Evolutionary conservation across 768 basidiomycete genomes (phyloP).

Genomic region (Arthromyces matolae): DNA sequence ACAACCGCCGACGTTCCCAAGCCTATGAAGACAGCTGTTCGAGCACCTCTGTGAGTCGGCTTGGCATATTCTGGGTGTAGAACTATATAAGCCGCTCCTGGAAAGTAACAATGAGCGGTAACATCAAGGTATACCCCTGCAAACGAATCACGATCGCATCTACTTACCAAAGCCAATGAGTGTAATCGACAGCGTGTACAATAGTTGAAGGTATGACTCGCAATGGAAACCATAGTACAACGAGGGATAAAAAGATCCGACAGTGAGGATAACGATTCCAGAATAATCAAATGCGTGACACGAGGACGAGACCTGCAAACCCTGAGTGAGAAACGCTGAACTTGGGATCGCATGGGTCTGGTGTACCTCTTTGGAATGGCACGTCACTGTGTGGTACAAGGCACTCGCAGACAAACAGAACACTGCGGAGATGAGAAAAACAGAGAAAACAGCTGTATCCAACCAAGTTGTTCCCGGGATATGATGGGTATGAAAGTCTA

Average conservation of each 20-base stretch:
- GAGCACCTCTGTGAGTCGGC: constrained; percentile 68
- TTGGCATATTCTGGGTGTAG: constrained; percentile 75
- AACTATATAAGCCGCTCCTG: constrained; percentile 72
- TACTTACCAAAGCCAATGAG: constrained; percentile 56
- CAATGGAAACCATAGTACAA: constrained; percentile 81
- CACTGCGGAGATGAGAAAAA: constrained; percentile 71
- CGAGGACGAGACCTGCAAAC: constrained; percentile 46
- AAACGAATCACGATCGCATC: constrained; percentile 21
- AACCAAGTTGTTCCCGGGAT: constrained; percentile 56
- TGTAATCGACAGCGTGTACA: constrained; percentile 53
- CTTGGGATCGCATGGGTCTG: constrained; percentile 5
- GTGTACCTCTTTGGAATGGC: constrained; percentile 68
- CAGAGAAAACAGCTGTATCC: constrained; percentile 54
- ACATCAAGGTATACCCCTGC: constrained; percentile 9
- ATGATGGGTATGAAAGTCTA: constrained; percentile 49
- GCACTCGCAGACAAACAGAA: constrained; percentile 71
- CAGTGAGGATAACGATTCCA: constrained; percentile 75
- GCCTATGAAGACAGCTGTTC: constrained; percentile 75
- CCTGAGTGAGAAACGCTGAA: not conserved
- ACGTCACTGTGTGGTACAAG: constrained; percentile 66
- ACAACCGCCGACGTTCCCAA: constrained; percentile 69
- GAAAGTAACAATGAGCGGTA: constrained; percentile 3
- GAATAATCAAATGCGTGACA: constrained; percentile 74
- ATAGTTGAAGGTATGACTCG: constrained; percentile 44
- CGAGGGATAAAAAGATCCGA: constrained; percentile 76